phyloP scores from a whole-genome alignment of 2,329 filamentous ascomycete species.

The Alternaria sp. region DNA sequence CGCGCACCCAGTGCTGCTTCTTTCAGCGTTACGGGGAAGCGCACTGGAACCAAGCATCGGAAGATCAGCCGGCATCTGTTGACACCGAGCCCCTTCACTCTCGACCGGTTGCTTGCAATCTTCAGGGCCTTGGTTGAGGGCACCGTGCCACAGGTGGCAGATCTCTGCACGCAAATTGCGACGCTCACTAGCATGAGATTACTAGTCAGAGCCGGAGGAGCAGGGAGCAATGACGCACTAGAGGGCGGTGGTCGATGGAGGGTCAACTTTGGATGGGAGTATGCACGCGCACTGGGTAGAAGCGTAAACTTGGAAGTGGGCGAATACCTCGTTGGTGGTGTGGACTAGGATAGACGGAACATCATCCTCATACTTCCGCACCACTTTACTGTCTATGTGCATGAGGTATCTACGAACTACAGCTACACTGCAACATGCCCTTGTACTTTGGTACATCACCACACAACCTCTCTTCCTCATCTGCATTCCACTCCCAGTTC shows the following conservation, averaged over 20 bases:
- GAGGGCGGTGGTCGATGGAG: conserved; percentile 78
- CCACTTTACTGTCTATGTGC: neutral
- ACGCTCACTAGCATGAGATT: conserved; percentile 76
- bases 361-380: neutral
- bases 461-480: conserved; percentile 83
- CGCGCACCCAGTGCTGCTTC: conserved; percentile 40
- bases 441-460: conserved; percentile 81
- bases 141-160: conserved; percentile 55
- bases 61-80: conserved; percentile 81
- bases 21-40: conserved; percentile 20
- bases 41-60: conserved; percentile 62
- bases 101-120: conserved; percentile 81
- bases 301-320: conserved; percentile 80
- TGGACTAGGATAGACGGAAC: conserved; percentile 31
- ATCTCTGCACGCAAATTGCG: conserved; percentile 66
- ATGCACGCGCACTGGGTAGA: conserved; percentile 72
- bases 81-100: conserved; percentile 76
- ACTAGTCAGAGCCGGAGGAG: conserved; percentile 67
- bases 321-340: conserved; percentile 63
- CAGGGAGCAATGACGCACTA: conserved; percentile 66
- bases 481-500: conserved; percentile 70
- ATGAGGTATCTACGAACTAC: conserved; percentile 69
- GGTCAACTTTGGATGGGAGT: conserved; percentile 81
- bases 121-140: conserved; percentile 70
- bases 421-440: conserved; percentile 91